Evolutionary conservation across 83 land plant species (phyloP), one percentile per base, ranked within the genome.

Genomic region (Thuja plicata): DNA sequence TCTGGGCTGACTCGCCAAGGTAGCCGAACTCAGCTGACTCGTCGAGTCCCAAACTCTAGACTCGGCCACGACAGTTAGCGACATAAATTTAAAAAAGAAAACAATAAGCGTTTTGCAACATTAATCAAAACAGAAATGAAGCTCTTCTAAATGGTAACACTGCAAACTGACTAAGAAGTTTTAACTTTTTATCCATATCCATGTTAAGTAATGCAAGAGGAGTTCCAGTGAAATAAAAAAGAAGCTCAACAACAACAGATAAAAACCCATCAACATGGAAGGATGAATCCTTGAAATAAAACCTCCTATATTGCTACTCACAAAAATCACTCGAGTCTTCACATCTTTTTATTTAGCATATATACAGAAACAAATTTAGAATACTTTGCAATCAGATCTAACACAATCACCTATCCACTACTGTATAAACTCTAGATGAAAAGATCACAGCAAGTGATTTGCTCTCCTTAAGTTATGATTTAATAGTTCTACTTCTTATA

Each of bases 21-120:
- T n/a, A n/a, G n/a, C n/a, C n/a, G n/a, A n/a, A n/a, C n/a, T n/a
- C n/a, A n/a, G n/a, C n/a, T n/a, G n/a, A n/a, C n/a, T n/a, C n/a
- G n/a, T n/a, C n/a, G n/a, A n/a, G n/a, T n/a, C n/a, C n/a, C n/a
- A n/a, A n/a, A n/a, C n/a, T n/a, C n/a, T n/a, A n/a, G n/a, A n/a
- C n/a, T n/a, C n/a, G n/a, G n/a, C n/a, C n/a, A n/a, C n/a, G n/a
- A n/a, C n/a, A n/a, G n/a, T n/a, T n/a, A n/a, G n/a, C n/a, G n/a
- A n/a, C n/a, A n/a, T n/a, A n/a, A n/a, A n/a, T n/a, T n/a, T n/a
- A n/a, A n/a, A n/a, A n/a, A n/a, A n/a, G n/a, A n/a, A n/a, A n/a
- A n/a, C n/a, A n/a, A 96, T 80, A 96, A 85, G 50, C 97, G 94
- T 87, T 97, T 97, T 97, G 91, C 27, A 50, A n/a, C 54, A 71